Conservation (phyloP, 2,329 filamentous ascomycete species). For the Cladorrhinum sp. region DNA sequence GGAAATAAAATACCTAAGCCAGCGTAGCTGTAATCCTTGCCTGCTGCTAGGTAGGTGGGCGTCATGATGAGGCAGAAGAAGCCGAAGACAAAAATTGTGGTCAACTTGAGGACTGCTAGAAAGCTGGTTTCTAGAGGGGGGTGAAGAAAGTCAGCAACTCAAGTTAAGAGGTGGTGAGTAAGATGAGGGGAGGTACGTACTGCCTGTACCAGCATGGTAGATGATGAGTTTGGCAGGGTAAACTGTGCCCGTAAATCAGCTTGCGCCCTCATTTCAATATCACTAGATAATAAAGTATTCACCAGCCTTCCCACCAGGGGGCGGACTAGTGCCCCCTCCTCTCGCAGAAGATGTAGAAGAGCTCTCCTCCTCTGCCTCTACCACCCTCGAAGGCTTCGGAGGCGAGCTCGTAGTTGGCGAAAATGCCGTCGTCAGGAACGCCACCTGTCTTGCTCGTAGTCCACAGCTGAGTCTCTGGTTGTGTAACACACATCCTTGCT, state of each 20-base stretch:
- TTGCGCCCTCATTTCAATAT: too few relatives aligned
- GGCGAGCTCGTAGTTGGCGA: conserved; percentile 5
- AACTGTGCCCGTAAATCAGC: conserved; percentile 31
- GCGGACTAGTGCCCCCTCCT: background rate
- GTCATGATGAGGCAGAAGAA: conserved; percentile 64
- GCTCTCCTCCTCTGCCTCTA: background rate
- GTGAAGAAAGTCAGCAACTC: too few relatives aligned
- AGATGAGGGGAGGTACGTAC: conserved; percentile 27
- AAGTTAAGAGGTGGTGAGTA: too few relatives aligned
- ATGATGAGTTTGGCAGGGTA: conserved; percentile 63
- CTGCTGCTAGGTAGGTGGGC: conserved; percentile 53
- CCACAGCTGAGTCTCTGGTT: background rate
- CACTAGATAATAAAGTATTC: background rate
- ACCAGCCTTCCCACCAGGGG: conserved; percentile 13
- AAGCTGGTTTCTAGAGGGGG: conserved; percentile 50
- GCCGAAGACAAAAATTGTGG: conserved; percentile 65
- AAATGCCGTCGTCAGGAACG: background rate
- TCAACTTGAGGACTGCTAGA: conserved; percentile 68
- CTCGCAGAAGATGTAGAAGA: background rate
- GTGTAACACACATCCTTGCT: background rate
- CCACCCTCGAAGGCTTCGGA: background rate
- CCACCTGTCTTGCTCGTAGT: background rate
- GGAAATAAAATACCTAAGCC: conserved; percentile 33
- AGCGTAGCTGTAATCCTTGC: conserved; percentile 37
- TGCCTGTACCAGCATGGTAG: conserved; percentile 69